Conservation (phyloP, 2,329 filamentous ascomycete genomes). For the Mariannaea sp. region DNA sequence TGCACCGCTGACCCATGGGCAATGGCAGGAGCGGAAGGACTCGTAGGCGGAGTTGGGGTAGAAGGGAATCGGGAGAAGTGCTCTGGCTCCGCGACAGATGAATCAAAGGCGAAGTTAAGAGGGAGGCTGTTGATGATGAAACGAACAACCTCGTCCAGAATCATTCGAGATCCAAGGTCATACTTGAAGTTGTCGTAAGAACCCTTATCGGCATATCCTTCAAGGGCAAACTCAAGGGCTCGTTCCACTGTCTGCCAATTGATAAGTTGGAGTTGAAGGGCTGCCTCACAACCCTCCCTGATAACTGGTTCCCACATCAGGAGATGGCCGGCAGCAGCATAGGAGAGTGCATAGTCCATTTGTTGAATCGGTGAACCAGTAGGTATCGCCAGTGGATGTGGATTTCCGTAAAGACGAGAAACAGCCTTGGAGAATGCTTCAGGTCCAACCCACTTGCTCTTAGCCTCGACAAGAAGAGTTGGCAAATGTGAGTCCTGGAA, state of each 20-base stretch:
- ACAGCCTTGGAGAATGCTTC: conserved; percentile 62
- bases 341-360: conserved; percentile 64
- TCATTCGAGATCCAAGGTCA: conserved; percentile 57
- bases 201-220: conserved; percentile 42
- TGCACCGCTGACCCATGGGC: conserved; percentile 46
- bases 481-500: conserved; percentile 32
- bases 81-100: conserved; percentile 43
- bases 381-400: conserved; percentile 49
- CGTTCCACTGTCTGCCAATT: conserved; percentile 67
- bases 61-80: conserved; percentile 48
- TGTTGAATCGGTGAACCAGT: conserved; percentile 48
- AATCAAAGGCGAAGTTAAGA: conserved; percentile 62
- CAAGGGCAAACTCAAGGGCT: conserved; percentile 63
- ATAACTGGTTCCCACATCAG: conserved; percentile 61
- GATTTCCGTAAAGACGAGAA: conserved; percentile 62
- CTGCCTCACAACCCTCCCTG: conserved; percentile 63
- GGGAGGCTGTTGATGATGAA: conserved; percentile 67
- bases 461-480: conserved; percentile 50
- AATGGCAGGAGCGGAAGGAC: conserved; percentile 33
- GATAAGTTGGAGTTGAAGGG: conserved; percentile 59
- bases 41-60: conserved; percentile 20
- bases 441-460: conserved; percentile 58
- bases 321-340: conserved; percentile 65
- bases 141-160: conserved; percentile 60
- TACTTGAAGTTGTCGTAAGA: conserved; percentile 53